Percentiles rank a stretch among this genome's conserved stretches.
These are phyloP conservation scores for Lindgomyces ingoldianus DNA, from an alignment of 495 filamentous ascomycete genomes.

Conservation along the genomic window DNA sequence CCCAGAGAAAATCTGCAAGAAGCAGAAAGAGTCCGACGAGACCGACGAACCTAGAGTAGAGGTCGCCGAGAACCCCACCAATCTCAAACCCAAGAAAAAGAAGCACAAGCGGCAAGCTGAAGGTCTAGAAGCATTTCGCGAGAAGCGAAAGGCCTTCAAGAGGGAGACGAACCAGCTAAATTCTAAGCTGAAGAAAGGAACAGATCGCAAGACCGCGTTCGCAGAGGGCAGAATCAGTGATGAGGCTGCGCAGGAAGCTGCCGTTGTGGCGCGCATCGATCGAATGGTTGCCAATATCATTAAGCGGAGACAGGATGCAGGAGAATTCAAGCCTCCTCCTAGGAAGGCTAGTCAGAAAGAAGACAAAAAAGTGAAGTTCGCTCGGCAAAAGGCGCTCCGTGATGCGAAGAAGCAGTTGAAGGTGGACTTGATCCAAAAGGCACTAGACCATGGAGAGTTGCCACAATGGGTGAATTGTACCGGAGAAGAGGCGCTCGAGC, in stretches of 20 bases:
- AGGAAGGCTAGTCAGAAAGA: background rate
- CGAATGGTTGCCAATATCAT: background rate
- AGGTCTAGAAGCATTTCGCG: background rate
- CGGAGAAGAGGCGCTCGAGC: conserved; percentile 5
- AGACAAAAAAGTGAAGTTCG: conserved; percentile 8
- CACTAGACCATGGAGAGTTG: conserved; percentile 15
- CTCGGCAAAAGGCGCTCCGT: conserved; percentile 19
- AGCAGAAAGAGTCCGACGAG: conserved; percentile 11
- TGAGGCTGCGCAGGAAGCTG: background rate
- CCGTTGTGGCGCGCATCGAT: background rate
- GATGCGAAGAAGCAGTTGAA: conserved; percentile 14
- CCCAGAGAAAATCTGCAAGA: background rate
- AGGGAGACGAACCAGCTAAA: background rate
- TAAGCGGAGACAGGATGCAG: background rate
- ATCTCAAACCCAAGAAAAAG: too few species aligned
- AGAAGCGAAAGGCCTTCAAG: conserved; percentile 17
- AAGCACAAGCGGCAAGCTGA: conserved; percentile 27
- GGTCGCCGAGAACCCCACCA: too few species aligned
- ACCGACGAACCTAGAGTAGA: too few species aligned
- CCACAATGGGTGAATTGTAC: conserved; percentile 12
- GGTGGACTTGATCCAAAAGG: conserved; percentile 9
- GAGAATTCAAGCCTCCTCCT: background rate
- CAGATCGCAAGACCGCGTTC: background rate
- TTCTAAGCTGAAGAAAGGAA: background rate
- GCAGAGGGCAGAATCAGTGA: conserved; percentile 8